A percentile compares a stretch with the other conserved stretches of the same genome.
These are phyloP conservation scores for Helichrysum umbraculigerum DNA, from an alignment of 129 eudicot species.

Conservation along the genomic window DNA sequence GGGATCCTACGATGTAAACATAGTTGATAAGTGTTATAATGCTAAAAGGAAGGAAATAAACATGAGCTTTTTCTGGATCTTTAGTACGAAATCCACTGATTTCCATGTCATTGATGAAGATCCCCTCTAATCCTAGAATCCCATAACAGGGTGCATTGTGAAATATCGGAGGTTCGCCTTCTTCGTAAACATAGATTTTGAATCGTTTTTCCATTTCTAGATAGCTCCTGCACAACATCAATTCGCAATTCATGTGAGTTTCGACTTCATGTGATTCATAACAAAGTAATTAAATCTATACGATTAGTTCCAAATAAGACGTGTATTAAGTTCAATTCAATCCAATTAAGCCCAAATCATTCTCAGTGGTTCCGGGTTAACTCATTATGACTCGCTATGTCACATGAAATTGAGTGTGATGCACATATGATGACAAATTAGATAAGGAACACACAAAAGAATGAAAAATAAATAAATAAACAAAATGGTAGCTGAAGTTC, in stretches of 20 bases:
- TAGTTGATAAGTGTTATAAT: conserved; percentile 40
- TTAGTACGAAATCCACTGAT: conserved; percentile 54
- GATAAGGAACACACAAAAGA: no score
- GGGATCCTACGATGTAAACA: conserved; percentile 44
- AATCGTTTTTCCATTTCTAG: conserved; percentile 67
- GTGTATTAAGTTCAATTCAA: not conserved
- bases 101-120: conserved; percentile 62
- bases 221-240: conserved; percentile 58
- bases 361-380: not conserved
- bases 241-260: not conserved
- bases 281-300: no score
- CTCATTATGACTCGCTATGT: conserved; percentile 4
- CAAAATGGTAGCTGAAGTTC: no score
- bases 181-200: conserved; percentile 65
- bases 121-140: conserved; percentile 68
- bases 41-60: conserved; percentile 71
- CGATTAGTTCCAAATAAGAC: not conserved
- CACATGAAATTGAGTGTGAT: not conserved
- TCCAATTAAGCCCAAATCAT: not conserved
- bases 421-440: not conserved
- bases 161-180: conserved; percentile 79
- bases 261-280: not conserved
- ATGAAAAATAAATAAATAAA: no score
- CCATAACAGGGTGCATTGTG: conserved; percentile 68
- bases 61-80: conserved; percentile 65